Evolutionary conservation across 192 early-diverging fungal genomes (phyloP).

Genomic region (Coemansia sp.): DNA sequence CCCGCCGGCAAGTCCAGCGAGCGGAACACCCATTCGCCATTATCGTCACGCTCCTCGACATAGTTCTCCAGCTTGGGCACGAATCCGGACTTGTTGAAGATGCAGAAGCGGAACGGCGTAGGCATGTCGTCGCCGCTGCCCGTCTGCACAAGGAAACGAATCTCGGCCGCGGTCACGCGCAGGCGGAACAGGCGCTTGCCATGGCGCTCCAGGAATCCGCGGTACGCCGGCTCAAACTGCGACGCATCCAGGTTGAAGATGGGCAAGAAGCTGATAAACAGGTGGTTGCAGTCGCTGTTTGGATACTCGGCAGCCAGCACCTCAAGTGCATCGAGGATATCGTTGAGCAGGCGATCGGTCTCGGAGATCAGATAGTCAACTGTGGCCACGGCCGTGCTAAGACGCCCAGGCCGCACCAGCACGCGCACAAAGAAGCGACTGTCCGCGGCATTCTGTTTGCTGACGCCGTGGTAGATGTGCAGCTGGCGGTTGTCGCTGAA

Average conservation of each 20-base stretch:
- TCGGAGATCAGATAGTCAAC: conserved; percentile 95
- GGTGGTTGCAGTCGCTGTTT: conserved; percentile 98
- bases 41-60: conserved; percentile 82
- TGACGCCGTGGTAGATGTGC: conserved; percentile 93
- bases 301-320: conserved; percentile 86
- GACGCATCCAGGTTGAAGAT: conserved; percentile 86
- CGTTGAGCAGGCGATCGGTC: conserved; percentile 88
- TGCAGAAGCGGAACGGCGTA: conserved; percentile 85
- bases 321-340: conserved; percentile 94
- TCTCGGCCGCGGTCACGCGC: conserved; percentile 94
- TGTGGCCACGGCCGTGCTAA: conserved; percentile 76
- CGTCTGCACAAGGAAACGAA: conserved; percentile 89
- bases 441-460: conserved; percentile 93
- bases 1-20: conserved; percentile 78
- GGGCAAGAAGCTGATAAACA: conserved; percentile 99
- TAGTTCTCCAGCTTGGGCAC: conserved; percentile 92
- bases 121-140: conserved; percentile 59
- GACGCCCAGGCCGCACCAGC: conserved; percentile 87
- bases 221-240: conserved; percentile 80
- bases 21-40: conserved; percentile 81
- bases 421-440: conserved; percentile 97
- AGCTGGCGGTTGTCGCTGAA: conserved; percentile 93
- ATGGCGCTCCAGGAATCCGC: conserved; percentile 89
- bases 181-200: conserved; percentile 92
- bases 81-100: conserved; percentile 89